Evolutionary conservation across 192 early-diverging fungal species (phyloP).

Genomic region (Lobulomyces angularis): DNA sequence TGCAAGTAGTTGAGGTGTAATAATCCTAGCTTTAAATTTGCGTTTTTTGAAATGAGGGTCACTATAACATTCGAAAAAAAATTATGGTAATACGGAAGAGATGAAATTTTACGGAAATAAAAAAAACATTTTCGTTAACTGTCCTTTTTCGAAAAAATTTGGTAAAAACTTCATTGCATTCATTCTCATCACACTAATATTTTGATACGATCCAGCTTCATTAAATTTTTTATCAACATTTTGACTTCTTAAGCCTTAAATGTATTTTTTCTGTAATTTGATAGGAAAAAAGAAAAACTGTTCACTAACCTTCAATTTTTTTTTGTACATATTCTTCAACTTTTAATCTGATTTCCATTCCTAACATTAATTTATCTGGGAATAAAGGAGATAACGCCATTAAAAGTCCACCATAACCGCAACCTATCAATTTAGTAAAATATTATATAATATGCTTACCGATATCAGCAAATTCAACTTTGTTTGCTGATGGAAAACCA

Average conservation of each 20-base stretch:
- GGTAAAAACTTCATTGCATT: slow-evolving; percentile 98
- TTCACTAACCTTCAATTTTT: slow-evolving; percentile 73
- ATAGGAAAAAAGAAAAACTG: slow-evolving; percentile 28
- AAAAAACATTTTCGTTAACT: slow-evolving; percentile 94
- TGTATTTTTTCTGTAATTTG: not conserved
- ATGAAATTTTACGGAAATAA: too few species aligned
- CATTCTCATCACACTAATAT: slow-evolving; percentile 92
- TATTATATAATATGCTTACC: slow-evolving; percentile 22
- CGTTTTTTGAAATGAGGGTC: slow-evolving; percentile 99
- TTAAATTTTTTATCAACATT: slow-evolving; percentile 27
- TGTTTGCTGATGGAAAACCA: slow-evolving; percentile 12
- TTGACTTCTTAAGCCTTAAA: slow-evolving; percentile 30
- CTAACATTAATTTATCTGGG: slow-evolving; percentile 85
- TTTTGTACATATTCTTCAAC: slow-evolving; percentile 85
- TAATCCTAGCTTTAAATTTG: slow-evolving; percentile 96
- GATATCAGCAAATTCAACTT: slow-evolving; percentile 93
- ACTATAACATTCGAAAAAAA: too few species aligned
- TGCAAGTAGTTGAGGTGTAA: slow-evolving; percentile 73
- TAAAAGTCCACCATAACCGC: slow-evolving; percentile 87
- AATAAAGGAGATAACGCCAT: slow-evolving; percentile 75
- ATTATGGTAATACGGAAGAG: too few species aligned
- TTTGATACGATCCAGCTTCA: slow-evolving; percentile 74
- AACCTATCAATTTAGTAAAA: slow-evolving; percentile 31
- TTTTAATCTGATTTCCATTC: slow-evolving; percentile 97
- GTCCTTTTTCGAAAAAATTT: slow-evolving; percentile 93